Evolutionary conservation across 768 basidiomycete species (phyloP), one percentile per base, ranked within the genome.

Genomic region (Lactarius hengduanensis): DNA sequence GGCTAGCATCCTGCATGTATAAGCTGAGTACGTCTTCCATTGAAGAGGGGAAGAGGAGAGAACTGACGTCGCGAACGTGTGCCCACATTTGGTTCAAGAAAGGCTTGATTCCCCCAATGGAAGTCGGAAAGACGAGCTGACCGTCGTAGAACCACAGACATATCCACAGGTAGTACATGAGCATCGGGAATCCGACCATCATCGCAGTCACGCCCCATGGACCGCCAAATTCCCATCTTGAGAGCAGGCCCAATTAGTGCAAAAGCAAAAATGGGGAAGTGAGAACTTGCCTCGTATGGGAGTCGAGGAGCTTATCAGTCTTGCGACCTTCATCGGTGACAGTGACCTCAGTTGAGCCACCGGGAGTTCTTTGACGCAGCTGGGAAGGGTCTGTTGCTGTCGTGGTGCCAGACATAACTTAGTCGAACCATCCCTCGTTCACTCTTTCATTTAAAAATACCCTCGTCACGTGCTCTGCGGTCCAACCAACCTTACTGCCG

Each of bases 111-210:
- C 92, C 91, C 32, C 84, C 85, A 34, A 84, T 65, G 9, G 90
- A 90, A 16, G 77, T 77, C 0, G 94, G 95, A 69, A 81, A 76
- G 9, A 90, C 85, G 41, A 95, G 80, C 70, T 84, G 83, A 50
- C 97, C 97, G 70, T 97, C 90, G 74, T 98, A 95, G 77, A 96
- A 96, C 87, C 90, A 93, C 41, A 98, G 84, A 74, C 97, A 99
- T 65, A 93, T 93, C 94, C 94, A 98, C 69, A 98, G 85, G 80
- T 98, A 99, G 77, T 97, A 99, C 95, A 99, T 98, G 68, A 98
- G 83, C 30, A 90, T 76, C 0, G 97, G 97, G 75, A 99, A 99
- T 57, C 91, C 89, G 22, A 88, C 81, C 91, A 99, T 98, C 79
- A 99, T 98, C 15, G 90, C 91, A 13, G 86, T 76, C 32, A 96